Base-by-base conservation (phyloP, 495 filamentous ascomycete genomes). In the Hamigera avellanea region DNA sequence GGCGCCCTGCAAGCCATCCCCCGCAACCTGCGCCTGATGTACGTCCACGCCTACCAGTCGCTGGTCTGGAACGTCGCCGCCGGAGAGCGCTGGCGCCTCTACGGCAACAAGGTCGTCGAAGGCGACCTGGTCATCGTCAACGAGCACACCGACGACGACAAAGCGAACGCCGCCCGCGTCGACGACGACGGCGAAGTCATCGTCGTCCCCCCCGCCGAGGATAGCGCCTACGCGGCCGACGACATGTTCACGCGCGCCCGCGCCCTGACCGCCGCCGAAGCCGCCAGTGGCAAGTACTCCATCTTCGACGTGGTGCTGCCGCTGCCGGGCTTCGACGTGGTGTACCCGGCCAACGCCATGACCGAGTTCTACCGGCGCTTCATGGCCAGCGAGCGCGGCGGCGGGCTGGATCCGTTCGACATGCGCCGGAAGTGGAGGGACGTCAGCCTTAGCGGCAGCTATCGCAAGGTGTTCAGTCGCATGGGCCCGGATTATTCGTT, bases 251-350 rank as follows among this genome's bases (percentile, higher is more conserved):
- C 75, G 9, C 82, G 81, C 14, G 87, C 84, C n/a, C 76, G 86
- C 9, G 59, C 76, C 7, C 51, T 98, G 9, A 79, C 78, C 1
- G 72, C 75, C 18, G 76, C 80, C 23, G 93, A 98, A 52, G 80
- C 76, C n/a, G 73, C 66, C 25, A 84, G 76, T 46, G 83, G 83
- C 8, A 74, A 78, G 38, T 94, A 81, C 54, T 72, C 64, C 19
- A 82, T 96, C 45, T 88, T 81, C 48, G 91, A 98, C 49, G 51
- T 98, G 37, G 89, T 98, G n/a, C 69, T 98, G 2, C 87, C 91
- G n/a, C 78, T 80, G 9, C 89, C 93, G 4, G 91, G 91, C 19
- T 96, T 73, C 57, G 88, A 95, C 45, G 73, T 95, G 19, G 54
- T 80, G 6, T 98, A 96, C 50, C 91, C 91, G 1, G 52, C 63